Evolutionary conservation across 352 stramenopile genomes (phyloP).

Genomic region (Ophiocytium majus): DNA sequence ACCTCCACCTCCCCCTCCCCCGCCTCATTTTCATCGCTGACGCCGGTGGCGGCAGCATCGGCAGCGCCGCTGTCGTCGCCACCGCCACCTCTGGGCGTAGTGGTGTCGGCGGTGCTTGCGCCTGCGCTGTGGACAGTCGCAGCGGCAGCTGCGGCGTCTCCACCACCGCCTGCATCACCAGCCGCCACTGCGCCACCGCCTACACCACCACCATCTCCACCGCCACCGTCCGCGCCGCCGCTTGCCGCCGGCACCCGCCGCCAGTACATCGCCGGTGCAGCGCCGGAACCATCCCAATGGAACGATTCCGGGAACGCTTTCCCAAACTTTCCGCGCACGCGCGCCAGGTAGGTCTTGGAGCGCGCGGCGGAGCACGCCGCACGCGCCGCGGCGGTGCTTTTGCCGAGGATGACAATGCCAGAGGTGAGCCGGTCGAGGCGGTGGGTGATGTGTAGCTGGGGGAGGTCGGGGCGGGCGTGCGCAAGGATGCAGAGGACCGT

Average conservation of each 20-base stretch:
- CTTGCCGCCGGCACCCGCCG: neutral
- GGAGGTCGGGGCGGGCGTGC: neutral
- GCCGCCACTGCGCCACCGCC: neutral
- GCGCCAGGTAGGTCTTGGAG: constrained; percentile 87
- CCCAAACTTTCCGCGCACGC: constrained; percentile 79
- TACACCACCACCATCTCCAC: neutral
- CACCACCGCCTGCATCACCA: neutral
- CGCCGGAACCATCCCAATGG: neutral
- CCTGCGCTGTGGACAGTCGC: no score
- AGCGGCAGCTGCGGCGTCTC: no score
- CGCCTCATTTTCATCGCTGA: no score
- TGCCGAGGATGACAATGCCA: neutral
- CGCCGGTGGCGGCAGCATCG: no score
- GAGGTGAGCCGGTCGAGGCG: neutral
- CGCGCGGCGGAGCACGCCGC: neutral
- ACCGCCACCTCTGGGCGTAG: no score
- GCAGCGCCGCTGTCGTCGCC: neutral
- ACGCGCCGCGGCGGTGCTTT: neutral
- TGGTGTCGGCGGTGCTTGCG: neutral
- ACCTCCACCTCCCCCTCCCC: neutral
- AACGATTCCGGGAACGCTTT: neutral
- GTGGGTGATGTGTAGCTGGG: neutral
- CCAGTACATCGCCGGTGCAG: neutral
- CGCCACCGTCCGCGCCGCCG: neutral
- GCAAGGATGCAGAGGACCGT: neutral